phyloP scores from a whole-genome alignment of 2,329 filamentous ascomycete species.

The Colletotrichum siamense region DNA sequence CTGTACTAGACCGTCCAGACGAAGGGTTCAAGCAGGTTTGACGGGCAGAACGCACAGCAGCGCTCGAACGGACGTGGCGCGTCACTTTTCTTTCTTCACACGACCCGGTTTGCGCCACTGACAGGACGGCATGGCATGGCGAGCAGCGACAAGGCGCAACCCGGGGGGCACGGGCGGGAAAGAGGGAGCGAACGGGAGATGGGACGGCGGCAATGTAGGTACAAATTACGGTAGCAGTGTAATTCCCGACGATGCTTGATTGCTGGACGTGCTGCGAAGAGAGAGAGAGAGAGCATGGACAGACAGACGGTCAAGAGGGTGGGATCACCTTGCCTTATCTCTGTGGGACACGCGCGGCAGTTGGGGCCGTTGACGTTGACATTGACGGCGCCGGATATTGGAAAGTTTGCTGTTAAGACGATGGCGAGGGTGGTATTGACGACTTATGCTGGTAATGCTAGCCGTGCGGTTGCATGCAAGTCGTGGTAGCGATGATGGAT shows the following conservation, averaged over 20 bases:
- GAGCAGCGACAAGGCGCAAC: background rate
- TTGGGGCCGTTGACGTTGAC: background rate
- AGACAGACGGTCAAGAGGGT: background rate
- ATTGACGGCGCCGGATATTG: background rate
- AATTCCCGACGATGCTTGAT: background rate
- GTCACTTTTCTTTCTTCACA: background rate
- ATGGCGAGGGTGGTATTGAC: background rate
- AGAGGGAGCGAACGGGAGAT: background rate
- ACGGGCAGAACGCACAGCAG: background rate
- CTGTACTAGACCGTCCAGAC: background rate
- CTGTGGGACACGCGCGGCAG: background rate
- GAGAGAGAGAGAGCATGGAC: background rate
- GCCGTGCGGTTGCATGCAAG: background rate
- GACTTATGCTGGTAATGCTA: background rate
- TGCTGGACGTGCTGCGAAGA: background rate
- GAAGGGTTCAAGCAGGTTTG: background rate
- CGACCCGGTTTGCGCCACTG: background rate
- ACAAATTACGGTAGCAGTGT: background rate
- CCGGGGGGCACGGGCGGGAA: background rate
- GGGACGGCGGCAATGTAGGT: background rate
- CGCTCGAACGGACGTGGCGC: background rate
- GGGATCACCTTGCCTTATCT: conserved; percentile 1
- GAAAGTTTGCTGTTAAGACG: background rate
- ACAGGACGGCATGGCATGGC: background rate
- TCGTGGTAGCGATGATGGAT: background rate